Percentiles rank a stretch among this genome's conserved stretches.
Evolutionary conservation across 495 filamentous ascomycete species (phyloP).

Genomic region (Pyrenopolyporus hunteri): DNA sequence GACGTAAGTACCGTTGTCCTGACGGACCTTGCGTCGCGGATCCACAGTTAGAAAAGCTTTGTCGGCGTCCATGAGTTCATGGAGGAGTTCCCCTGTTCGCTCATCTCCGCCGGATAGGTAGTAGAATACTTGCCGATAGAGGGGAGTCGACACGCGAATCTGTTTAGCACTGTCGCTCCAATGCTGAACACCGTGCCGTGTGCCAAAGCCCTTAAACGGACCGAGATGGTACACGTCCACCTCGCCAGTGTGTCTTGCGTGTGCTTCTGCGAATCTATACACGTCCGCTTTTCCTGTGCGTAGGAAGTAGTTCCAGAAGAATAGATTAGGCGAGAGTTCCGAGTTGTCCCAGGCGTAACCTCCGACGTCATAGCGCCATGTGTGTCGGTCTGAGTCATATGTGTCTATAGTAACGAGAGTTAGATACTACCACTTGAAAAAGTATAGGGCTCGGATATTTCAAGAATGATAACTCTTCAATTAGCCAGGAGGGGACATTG

Average conservation of each 20-base stretch:
- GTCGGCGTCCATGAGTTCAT: slow-evolving; percentile 49
- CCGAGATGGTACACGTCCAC: slow-evolving; percentile 60
- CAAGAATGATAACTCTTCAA: too few relatives aligned
- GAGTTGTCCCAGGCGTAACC: slow-evolving; percentile 63
- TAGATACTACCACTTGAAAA: too few relatives aligned
- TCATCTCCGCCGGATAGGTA: slow-evolving; percentile 56
- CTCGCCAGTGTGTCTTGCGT: slow-evolving; percentile 56
- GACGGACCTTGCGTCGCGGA: slow-evolving; percentile 54
- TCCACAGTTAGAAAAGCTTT: slow-evolving; percentile 53
- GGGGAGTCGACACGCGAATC: slow-evolving; percentile 53
- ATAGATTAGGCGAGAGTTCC: slow-evolving; percentile 58
- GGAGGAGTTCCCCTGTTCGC: slow-evolving; percentile 51
- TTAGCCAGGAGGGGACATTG: neutral
- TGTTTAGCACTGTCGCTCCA: slow-evolving; percentile 59
- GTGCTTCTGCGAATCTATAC: slow-evolving; percentile 55
- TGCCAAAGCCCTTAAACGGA: slow-evolving; percentile 55
- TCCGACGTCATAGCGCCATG: slow-evolving; percentile 59
- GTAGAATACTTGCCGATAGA: slow-evolving; percentile 54
- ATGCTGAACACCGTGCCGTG: slow-evolving; percentile 60
- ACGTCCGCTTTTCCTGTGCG: slow-evolving; percentile 53
- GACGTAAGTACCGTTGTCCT: slow-evolving; percentile 46
- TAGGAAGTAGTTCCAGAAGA: slow-evolving; percentile 59
- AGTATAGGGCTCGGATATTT: too few relatives aligned
- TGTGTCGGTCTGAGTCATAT: slow-evolving; percentile 56
- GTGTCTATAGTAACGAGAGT: slow-evolving; percentile 37